Evolutionary conservation across 225 moss, liverwort and hornwort genomes (phyloP).

Genomic region (Bryum argenteum): DNA sequence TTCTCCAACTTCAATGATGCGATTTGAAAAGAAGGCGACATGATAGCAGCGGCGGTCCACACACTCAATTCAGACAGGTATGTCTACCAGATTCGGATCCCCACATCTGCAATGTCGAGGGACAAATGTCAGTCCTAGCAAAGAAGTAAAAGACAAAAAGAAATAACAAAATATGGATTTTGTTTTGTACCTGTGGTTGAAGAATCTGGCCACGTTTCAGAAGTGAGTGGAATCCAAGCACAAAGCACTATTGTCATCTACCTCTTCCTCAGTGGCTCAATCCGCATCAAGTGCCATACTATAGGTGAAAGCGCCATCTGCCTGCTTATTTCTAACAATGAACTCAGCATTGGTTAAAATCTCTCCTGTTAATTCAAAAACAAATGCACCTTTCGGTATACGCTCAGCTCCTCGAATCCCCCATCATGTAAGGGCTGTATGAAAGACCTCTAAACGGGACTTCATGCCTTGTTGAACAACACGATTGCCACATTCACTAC

Average conservation of each 20-base stretch:
- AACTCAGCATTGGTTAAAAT: not conserved
- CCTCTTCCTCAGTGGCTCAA: not conserved
- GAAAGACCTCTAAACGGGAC: not conserved
- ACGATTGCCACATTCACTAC: not conserved
- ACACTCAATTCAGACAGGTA: not conserved
- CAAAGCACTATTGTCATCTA: not conserved
- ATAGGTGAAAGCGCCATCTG: not conserved
- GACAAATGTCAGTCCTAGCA: not conserved
- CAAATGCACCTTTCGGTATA: not conserved
- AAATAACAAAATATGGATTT: not conserved
- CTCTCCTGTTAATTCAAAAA: not conserved
- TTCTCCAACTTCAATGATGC: no score
- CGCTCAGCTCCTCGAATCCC: not conserved
- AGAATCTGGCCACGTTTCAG: constrained; percentile 1
- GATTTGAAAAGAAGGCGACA: not conserved
- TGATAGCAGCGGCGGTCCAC: not conserved
- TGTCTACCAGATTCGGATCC: not conserved
- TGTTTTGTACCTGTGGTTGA: not conserved
- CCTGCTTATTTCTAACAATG: not conserved
- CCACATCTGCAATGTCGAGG: not conserved
- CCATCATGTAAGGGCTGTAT: not conserved
- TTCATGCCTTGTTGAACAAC: not conserved
- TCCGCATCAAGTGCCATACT: not conserved
- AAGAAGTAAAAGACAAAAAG: not conserved
- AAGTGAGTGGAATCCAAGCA: not conserved